Evolutionary conservation across 2,329 filamentous ascomycete species (phyloP).

Genomic region (Neobulgaria alba): DNA sequence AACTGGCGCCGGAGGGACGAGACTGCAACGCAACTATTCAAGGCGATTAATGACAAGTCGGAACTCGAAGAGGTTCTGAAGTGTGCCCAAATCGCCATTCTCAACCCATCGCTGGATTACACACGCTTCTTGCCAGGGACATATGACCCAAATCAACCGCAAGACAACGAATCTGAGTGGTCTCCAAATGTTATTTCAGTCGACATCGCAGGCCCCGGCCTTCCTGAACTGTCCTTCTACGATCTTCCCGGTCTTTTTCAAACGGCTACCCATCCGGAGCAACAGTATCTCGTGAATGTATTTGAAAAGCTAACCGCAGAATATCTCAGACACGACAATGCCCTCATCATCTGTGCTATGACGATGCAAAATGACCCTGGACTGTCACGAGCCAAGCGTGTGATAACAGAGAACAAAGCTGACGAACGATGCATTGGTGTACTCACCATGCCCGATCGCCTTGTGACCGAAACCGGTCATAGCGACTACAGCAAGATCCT

Average conservation of each 20-base stretch:
- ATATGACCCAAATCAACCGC: slow-evolving; percentile 28
- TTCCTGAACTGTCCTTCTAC: slow-evolving; percentile 73
- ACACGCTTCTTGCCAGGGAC: slow-evolving; percentile 33
- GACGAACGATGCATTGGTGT: slow-evolving; percentile 60
- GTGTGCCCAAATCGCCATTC: slow-evolving; percentile 68
- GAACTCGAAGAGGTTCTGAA: slow-evolving; percentile 60
- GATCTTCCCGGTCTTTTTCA: slow-evolving; percentile 79
- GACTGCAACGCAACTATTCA: slow-evolving; percentile 48
- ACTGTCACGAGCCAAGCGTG: slow-evolving; percentile 60
- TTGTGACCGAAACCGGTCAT: slow-evolving; percentile 35
- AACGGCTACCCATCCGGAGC: slow-evolving; percentile 52
- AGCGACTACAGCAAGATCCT: slow-evolving; percentile 58
- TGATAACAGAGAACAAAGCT: slow-evolving; percentile 51
- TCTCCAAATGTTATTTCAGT: slow-evolving; percentile 75
- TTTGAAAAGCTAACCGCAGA: slow-evolving; percentile 61
- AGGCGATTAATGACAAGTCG: slow-evolving; percentile 48
- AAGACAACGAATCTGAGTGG: slow-evolving; percentile 50
- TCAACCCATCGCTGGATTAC: slow-evolving; percentile 54
- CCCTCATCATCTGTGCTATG: slow-evolving; percentile 69
- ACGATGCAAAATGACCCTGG: slow-evolving; percentile 73
- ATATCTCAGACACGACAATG: slow-evolving; percentile 61
- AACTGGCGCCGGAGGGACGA: slow-evolving; percentile 14
- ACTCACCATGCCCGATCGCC: slow-evolving; percentile 75
- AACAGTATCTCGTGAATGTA: slow-evolving; percentile 57
- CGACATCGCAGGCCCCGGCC: slow-evolving; percentile 61